Evolutionary conservation across 768 basidiomycete species (phyloP).

Genomic region (Phaffia australis): DNA sequence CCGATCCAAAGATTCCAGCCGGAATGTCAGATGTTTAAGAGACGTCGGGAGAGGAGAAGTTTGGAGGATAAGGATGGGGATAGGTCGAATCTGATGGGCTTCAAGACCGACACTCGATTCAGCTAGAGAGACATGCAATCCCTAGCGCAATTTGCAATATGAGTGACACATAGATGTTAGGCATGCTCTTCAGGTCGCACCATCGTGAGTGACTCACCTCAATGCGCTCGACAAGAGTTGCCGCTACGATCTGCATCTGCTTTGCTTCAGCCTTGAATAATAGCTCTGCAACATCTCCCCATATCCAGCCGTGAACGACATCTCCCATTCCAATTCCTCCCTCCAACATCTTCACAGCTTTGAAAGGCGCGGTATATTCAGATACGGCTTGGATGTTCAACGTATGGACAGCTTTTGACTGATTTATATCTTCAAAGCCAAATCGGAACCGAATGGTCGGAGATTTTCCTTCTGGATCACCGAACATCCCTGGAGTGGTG

Average conservation of each 20-base stretch:
- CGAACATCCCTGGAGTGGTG: slow-evolving; percentile 16
- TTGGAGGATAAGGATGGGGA: slow-evolving; percentile 6
- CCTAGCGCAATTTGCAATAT: background rate
- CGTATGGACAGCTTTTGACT: background rate
- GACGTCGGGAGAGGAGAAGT: background rate
- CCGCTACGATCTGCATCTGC: background rate
- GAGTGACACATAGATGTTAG: slow-evolving; percentile 2
- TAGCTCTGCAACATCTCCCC: slow-evolving; percentile 60
- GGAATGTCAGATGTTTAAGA: background rate
- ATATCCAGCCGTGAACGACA: slow-evolving; percentile 59
- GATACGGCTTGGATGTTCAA: slow-evolving; percentile 37
- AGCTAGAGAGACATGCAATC: background rate
- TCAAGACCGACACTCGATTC: background rate
- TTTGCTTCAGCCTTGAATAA: slow-evolving; percentile 48
- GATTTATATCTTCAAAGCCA: slow-evolving; percentile 42
- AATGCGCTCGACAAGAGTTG: background rate
- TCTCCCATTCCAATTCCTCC: slow-evolving; percentile 38
- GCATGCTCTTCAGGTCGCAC: background rate
- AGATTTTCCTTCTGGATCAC: slow-evolving; percentile 31
- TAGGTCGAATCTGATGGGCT: slow-evolving; percentile 9
- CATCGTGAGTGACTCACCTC: background rate
- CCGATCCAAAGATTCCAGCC: background rate
- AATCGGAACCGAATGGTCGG: slow-evolving; percentile 54
- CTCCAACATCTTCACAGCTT: slow-evolving; percentile 35
- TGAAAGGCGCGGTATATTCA: slow-evolving; percentile 47